phyloP scores from a whole-genome alignment of 768 basidiomycete genomes.

The Boletales sp. region DNA sequence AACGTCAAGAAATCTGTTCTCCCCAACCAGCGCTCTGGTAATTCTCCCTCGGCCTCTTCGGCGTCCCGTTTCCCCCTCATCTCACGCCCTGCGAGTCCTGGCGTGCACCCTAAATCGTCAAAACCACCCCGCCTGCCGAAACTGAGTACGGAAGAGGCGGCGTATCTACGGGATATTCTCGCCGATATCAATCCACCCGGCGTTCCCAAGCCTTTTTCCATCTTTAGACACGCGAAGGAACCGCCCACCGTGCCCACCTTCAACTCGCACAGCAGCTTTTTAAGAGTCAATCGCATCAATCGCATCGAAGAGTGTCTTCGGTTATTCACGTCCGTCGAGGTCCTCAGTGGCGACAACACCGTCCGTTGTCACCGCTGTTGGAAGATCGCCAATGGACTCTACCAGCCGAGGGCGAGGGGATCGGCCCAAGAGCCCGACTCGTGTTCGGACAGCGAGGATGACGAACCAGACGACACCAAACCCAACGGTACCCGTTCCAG shows the following conservation, averaged over 20 bases:
- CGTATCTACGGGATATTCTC: conserved; percentile 65
- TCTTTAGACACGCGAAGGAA: conserved; percentile 42
- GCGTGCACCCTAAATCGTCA: conserved; percentile 31
- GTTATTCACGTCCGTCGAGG: conserved; percentile 91
- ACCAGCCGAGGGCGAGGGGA: conserved; percentile 31
- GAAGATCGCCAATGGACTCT: conserved; percentile 79
- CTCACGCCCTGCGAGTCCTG: conserved; percentile 28
- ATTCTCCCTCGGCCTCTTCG: conserved; percentile 18
- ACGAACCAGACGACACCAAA: conserved; percentile 21
- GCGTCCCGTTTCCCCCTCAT: conserved; percentile 21
- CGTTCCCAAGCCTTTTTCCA: conserved; percentile 43
- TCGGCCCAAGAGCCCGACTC: conserved; percentile 25
- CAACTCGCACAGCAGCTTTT: conserved; percentile 24
- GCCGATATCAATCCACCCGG: conserved; percentile 54
- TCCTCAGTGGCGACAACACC: conserved; percentile 90
- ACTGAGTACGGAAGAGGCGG: conserved; percentile 52
- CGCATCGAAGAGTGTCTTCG: conserved; percentile 68
- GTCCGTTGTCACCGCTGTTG: conserved; percentile 93
- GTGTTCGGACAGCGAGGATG: conserved; percentile 33
- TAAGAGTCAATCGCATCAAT: conserved; percentile 27
- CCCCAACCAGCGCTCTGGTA: conserved; percentile 15
- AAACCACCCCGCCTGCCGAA: conserved; percentile 51
- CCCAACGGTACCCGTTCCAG: conserved; percentile 14
- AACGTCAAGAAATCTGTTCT: conserved; percentile 25
- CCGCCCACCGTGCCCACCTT: conserved; percentile 13